These are phyloP conservation scores for Daldinia grandis DNA, from an alignment of 495 filamentous ascomycete genomes.

Conservation along the genomic window DNA sequence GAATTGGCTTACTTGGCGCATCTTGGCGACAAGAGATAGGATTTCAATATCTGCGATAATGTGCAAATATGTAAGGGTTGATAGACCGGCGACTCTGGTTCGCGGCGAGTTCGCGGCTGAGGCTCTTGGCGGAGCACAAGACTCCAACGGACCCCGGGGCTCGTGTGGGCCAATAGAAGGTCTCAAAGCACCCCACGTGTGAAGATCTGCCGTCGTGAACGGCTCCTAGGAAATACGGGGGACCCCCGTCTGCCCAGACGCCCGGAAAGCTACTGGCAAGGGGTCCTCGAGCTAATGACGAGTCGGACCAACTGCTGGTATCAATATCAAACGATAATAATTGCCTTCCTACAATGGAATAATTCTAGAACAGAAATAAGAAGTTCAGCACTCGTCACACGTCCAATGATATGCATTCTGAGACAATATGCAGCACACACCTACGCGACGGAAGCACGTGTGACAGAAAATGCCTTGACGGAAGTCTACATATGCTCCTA, in stretches of 20 bases:
- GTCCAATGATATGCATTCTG: constrained; percentile 9
- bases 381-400: not conserved
- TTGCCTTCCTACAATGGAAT: constrained; percentile 35
- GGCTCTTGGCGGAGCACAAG: constrained; percentile 35
- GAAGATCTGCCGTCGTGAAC: constrained; percentile 26
- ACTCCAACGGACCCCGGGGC: constrained; percentile 2
- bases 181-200: constrained; percentile 30
- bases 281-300: constrained; percentile 8
- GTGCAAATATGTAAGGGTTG: constrained; percentile 9
- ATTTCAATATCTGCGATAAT: constrained; percentile 37
- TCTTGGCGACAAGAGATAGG: constrained; percentile 30
- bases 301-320: constrained; percentile 12
- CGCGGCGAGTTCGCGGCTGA: constrained; percentile 35
- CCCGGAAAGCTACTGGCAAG: constrained; percentile 23
- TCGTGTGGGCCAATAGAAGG: constrained; percentile 17
- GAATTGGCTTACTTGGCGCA: constrained; percentile 31
- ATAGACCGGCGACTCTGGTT: constrained; percentile 17
- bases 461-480: not conserved
- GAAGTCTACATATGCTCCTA: not conserved
- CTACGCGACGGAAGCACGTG: constrained; percentile 10
- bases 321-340: not conserved
- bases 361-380: constrained; percentile 31
- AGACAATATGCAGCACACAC: constrained; percentile 2
- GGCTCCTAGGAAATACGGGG: constrained; percentile 25
- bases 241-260: constrained; percentile 26